Conservation (phyloP, 768 basidiomycete genomes). For the Saitozyma sp. region DNA sequence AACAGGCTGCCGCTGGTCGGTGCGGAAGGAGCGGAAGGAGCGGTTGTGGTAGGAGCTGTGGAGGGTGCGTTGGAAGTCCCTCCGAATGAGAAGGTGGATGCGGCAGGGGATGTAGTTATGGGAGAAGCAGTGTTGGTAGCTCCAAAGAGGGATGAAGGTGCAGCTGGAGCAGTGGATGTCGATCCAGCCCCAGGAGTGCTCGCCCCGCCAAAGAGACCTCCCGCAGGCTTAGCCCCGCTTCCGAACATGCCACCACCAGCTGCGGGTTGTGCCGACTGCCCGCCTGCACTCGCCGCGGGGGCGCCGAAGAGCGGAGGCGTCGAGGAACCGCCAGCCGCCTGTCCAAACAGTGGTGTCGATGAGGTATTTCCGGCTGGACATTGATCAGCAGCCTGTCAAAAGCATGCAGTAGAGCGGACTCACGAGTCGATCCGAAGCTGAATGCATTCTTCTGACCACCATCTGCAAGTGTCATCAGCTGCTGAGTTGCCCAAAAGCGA, state of each 20-base stretch:
- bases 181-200: background rate
- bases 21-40: slow-evolving; percentile 17
- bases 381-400: background rate
- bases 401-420: background rate
- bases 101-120: slow-evolving; percentile 4
- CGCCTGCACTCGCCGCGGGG: background rate
- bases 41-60: slow-evolving; percentile 4
- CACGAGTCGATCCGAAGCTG: slow-evolving; percentile 26
- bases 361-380: background rate
- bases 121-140: slow-evolving; percentile 10
- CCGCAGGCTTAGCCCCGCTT: no score
- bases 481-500: background rate
- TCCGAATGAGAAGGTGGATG: slow-evolving; percentile 6
- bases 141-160: slow-evolving; percentile 14
- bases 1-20: slow-evolving; percentile 16
- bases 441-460: slow-evolving; percentile 10
- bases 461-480: background rate
- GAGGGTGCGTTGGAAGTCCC: no score
- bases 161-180: slow-evolving; percentile 3
- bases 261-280: slow-evolving; percentile 15
- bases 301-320: slow-evolving; percentile 16
- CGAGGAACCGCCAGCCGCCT: no score
- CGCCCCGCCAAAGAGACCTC: no score
- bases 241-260: background rate
- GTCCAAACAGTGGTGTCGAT: slow-evolving; percentile 8